phyloP scores from a whole-genome alignment of 148 eudicot species.

The Tetragonia tetragonoides region DNA sequence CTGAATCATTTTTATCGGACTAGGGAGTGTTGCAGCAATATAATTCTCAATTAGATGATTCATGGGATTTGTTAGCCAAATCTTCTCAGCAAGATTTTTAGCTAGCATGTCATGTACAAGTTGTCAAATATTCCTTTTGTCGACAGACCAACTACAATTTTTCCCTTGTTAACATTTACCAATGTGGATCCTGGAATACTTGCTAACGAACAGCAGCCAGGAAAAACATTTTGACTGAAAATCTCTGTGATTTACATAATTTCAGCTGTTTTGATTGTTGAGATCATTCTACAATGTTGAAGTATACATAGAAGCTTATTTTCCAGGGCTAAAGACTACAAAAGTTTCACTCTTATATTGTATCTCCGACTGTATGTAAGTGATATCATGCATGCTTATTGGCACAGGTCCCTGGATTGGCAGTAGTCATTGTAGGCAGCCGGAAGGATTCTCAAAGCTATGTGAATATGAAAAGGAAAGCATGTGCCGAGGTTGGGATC shows the following conservation, averaged over 20 bases:
- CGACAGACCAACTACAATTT: no score
- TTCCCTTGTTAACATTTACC: no score
- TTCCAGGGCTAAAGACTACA: no score
- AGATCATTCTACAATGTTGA: neutral
- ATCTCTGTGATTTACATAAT: neutral
- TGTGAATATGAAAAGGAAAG: conserved; percentile 91
- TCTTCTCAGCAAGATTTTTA: neutral
- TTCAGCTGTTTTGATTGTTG: neutral
- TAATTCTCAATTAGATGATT: neutral
- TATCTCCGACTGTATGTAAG: neutral
- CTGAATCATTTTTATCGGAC: neutral
- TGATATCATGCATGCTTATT: neutral
- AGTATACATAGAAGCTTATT: neutral
- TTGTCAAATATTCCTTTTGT: no score
- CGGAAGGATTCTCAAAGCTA: conserved; percentile 95
- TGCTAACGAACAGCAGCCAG: no score
- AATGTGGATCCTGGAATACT: no score
- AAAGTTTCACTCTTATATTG: neutral
- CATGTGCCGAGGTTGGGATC: conserved; percentile 96
- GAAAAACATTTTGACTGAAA: no score
- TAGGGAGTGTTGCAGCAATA: neutral
- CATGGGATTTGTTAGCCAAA: neutral
- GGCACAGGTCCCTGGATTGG: conserved; percentile 86
- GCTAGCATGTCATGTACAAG: neutral
- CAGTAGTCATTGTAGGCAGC: conserved; percentile 85